These are phyloP conservation scores for Sergeia podlipaevii DNA, from an alignment of 208 protist genomes.

Conservation along the genomic window DNA sequence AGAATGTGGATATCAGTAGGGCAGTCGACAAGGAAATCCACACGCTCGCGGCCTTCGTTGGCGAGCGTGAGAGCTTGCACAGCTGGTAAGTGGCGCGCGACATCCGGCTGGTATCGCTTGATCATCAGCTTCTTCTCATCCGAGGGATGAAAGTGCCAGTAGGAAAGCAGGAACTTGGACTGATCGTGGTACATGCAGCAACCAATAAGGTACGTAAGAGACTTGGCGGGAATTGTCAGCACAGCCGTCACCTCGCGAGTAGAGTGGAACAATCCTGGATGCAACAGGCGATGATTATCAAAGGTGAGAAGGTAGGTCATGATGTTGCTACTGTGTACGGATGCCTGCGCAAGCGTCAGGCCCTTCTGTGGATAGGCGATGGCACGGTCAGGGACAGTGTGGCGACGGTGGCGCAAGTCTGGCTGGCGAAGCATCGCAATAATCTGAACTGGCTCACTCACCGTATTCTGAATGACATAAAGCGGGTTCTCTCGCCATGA, in stretches of 20 bases:
- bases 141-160: constrained; percentile 29
- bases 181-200: constrained; percentile 34
- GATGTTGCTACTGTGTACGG: constrained; percentile 6
- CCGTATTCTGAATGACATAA: constrained; percentile 48
- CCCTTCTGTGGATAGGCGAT: constrained; percentile 37
- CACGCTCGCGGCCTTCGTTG: constrained; percentile 31
- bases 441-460: constrained; percentile 25
- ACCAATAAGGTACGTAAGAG: constrained; percentile 49
- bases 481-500: constrained; percentile 75
- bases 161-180: constrained; percentile 59
- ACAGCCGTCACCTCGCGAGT: constrained; percentile 36
- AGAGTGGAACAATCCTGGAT: constrained; percentile 32
- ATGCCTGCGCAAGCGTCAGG: constrained; percentile 26
- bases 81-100: constrained; percentile 35
- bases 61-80: constrained; percentile 29
- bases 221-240: constrained; percentile 41
- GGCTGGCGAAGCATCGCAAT: constrained; percentile 52
- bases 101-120: constrained; percentile 21
- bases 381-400: constrained; percentile 22
- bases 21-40: constrained; percentile 57
- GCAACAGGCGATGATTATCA: constrained; percentile 51
- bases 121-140: constrained; percentile 24
- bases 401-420: constrained; percentile 45
- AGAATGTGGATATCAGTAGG: constrained; percentile 58
- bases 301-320: constrained; percentile 54